These are phyloP conservation scores for Sodiomyces alkalinus DNA, from an alignment of 2,329 filamentous ascomycete species.

Conservation along the genomic window DNA sequence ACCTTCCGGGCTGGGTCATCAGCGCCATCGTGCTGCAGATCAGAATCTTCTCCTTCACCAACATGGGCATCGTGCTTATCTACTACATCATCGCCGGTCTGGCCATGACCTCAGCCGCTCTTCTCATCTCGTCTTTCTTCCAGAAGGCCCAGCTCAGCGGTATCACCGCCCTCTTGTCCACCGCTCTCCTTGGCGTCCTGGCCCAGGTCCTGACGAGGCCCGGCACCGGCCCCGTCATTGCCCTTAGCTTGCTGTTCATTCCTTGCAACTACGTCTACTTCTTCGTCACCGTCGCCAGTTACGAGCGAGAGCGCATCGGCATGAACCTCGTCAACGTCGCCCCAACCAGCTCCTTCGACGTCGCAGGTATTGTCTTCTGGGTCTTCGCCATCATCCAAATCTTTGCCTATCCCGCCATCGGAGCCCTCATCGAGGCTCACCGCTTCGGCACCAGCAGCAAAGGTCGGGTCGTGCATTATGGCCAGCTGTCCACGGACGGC, in stretches of 20 bases:
- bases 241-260: slow-evolving; percentile 65
- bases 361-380: slow-evolving; percentile 66
- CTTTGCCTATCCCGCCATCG: slow-evolving; percentile 60
- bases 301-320: slow-evolving; percentile 44
- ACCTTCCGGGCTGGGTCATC: slow-evolving; percentile 25
- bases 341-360: slow-evolving; percentile 48
- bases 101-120: slow-evolving; percentile 62
- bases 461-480: not conserved
- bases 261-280: slow-evolving; percentile 84
- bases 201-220: slow-evolving; percentile 58
- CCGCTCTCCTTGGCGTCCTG: slow-evolving; percentile 64
- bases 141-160: slow-evolving; percentile 77
- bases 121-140: slow-evolving; percentile 73
- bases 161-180: slow-evolving; percentile 58
- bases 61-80: slow-evolving; percentile 48
- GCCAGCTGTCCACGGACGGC: slow-evolving; percentile 6
- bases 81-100: slow-evolving; percentile 67
- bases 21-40: slow-evolving; percentile 49
- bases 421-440: slow-evolving; percentile 52
- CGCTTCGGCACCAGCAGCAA: slow-evolving; percentile 2
- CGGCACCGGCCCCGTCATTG: slow-evolving; percentile 46
- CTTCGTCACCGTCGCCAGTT: slow-evolving; percentile 60
- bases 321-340: slow-evolving; percentile 47
- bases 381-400: slow-evolving; percentile 66
- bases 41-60: slow-evolving; percentile 52